Evolutionary conservation across 257 asterid genomes (phyloP), one percentile per base, ranked within the genome.

Genomic region (Jasminum sambac): DNA sequence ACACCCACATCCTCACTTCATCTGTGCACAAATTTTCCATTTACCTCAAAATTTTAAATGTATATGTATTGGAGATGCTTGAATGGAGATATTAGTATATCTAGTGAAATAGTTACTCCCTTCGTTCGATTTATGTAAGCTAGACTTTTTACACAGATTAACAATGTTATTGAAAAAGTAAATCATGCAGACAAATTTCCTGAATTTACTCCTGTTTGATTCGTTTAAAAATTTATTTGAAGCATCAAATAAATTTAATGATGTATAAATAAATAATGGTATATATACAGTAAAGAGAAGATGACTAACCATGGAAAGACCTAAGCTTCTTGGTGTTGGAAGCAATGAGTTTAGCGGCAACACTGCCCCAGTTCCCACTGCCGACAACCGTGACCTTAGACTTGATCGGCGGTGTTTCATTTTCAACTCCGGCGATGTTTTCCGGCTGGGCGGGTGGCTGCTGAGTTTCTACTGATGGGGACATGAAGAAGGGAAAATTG

Each of bases 281-380:
- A n/a, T 8, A 14, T 2, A 41, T 3, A 60, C 10, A 0, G 4
- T 44, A 11, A 1, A 46, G 36, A 38, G 11, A 17, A 64, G 61
- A 21, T 58, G 61, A 52, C 61, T 58, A 37, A 91, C 96, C 96
- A 71, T 91, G 95, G 69, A 91, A 89, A n/a, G 89, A 78, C 61
- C 52, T 12, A 19, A 82, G 83, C 52, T 79, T 85, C 64, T 85
- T 82, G 26, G 96, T 77, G 77, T 89, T 89, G 77, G 90, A 86
- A 10, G 95, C 97, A 77, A 89, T 89, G 83, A 91, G 97, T 79
- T 87, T 91, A 73, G 96, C 82, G 13, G 97, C 95, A 41, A 91
- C 97, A 81, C 96, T 89, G 2, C 96, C 97, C 97, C 97, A 91
- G 67, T 91, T 91, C 59, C 97, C 97, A 46, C 96, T 89, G 42